phyloP scores from a whole-genome alignment of 140 eudicot genomes.

The Flaveria floridana region DNA sequence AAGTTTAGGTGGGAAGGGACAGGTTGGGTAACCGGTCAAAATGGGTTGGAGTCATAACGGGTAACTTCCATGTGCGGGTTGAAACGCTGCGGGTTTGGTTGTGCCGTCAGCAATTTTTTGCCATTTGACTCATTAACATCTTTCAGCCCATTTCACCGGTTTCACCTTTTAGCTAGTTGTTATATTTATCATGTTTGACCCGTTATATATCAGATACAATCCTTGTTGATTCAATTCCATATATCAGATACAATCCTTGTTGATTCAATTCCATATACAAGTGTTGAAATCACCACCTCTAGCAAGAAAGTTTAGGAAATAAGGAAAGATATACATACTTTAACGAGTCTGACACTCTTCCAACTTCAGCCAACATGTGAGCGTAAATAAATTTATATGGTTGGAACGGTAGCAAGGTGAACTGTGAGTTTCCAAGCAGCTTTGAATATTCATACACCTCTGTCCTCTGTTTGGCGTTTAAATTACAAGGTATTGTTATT shows the following conservation, averaged over 20 bases:
- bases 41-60: neutral
- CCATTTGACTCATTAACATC: neutral
- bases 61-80: neutral
- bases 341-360: constrained; percentile 76
- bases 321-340: constrained; percentile 43
- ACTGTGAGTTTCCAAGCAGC: constrained; percentile 87
- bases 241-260: neutral
- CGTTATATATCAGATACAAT: neutral
- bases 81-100: neutral
- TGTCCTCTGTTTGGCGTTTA: constrained; percentile 65
- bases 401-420: constrained; percentile 76
- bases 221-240: neutral
- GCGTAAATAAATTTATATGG: constrained; percentile 89
- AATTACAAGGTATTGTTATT: constrained; percentile 20
- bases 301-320: neutral
- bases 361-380: constrained; percentile 95
- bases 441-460: constrained; percentile 87
- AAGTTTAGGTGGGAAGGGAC: neutral
- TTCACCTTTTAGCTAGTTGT: neutral
- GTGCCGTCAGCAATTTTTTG: neutral
- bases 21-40: constrained; percentile 1
- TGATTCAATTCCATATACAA: neutral
- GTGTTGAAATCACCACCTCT: neutral
- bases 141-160: neutral
- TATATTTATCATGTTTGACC: constrained; percentile 3